These are phyloP conservation scores for Leccinum pellstonianum DNA, from an alignment of 768 basidiomycete species.

Conservation along the genomic window DNA sequence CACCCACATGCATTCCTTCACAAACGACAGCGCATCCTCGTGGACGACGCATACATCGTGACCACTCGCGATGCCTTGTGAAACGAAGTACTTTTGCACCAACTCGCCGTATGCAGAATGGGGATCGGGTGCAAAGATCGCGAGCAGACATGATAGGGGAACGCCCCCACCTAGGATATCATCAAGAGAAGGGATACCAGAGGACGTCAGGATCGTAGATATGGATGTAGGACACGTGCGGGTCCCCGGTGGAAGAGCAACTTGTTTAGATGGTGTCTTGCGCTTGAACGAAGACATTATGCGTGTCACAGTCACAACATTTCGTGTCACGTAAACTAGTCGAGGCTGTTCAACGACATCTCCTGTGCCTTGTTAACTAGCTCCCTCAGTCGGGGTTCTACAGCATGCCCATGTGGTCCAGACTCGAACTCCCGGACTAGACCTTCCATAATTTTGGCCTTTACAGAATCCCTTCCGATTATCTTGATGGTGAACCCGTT, in stretches of 20 bases:
- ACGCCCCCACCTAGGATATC: slow-evolving; percentile 93
- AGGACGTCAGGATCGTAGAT: slow-evolving; percentile 64
- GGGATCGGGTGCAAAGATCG: slow-evolving; percentile 78
- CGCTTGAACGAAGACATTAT: slow-evolving; percentile 82
- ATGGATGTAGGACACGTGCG: slow-evolving; percentile 56
- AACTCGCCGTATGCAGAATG: slow-evolving; percentile 86
- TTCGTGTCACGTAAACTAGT: slow-evolving; percentile 19
- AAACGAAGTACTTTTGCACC: slow-evolving; percentile 83
- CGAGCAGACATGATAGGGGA: slow-evolving; percentile 73
- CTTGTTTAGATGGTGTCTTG: slow-evolving; percentile 47
- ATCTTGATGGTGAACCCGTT: slow-evolving; percentile 34
- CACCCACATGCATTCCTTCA: slow-evolving; percentile 81
- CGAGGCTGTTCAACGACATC: slow-evolving; percentile 29
- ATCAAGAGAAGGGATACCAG: slow-evolving; percentile 90
- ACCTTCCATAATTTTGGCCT: not conserved
- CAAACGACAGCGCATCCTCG: slow-evolving; percentile 54
- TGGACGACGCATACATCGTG: slow-evolving; percentile 72
- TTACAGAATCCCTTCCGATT: slow-evolving; percentile 20
- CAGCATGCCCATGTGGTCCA: not conserved
- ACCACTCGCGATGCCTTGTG: slow-evolving; percentile 76
- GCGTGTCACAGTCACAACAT: slow-evolving; percentile 10
- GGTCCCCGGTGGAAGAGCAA: slow-evolving; percentile 48
- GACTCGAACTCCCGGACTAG: not conserved
- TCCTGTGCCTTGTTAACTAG: slow-evolving; percentile 14
- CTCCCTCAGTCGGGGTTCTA: slow-evolving; percentile 9